Evolutionary conservation across 2,329 filamentous ascomycete species (phyloP), one percentile per base, ranked within the genome.

Genomic region (Cordyceps pruinosa): DNA sequence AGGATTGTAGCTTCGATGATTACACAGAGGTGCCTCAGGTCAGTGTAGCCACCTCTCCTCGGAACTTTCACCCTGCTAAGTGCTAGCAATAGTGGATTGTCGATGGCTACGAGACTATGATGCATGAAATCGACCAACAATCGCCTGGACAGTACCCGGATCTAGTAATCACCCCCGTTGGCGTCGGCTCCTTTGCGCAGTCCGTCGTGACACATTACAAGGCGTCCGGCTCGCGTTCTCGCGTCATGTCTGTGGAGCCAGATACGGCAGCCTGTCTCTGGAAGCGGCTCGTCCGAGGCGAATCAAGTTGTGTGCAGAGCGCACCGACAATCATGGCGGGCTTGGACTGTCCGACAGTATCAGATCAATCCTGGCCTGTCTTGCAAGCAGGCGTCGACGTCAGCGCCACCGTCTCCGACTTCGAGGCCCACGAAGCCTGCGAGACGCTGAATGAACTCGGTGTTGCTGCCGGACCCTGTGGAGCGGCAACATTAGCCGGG

Each of bases 41-140:
- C 56, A 59, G 69, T 59, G 5, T 26, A 39, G 13, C 8, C n/a
- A 37, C 4, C 26, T 10, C 10, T 1, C 30, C 15, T 50, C 15
- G 10, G 25, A 2, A 7, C 21, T 4, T 25, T 12, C 4, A 9
- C n/a, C 12, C 34, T 26, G 8, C 13, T 13, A 15, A 56, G 5
- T 35, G 13, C 19, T 49, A 6, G 23, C 15, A 32, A 13, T 47
- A 81, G 69, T 91, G 86, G 84, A 87, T 92, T 23, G 86, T 90
- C 0, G 84, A 93, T 59, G 89, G 89, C 0, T 94, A 93, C 64
- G 77, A 76, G 5, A 90, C 88, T 0, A 86, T 92, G 79, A 73
- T 92, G 60, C 68, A 71, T 3, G 89, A 94, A 65, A 74, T 83
- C 0, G 86, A 90, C 50, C 67, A 74, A 21, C 87, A 92, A 65